phyloP scores from a whole-genome alignment of 805 yeast genomes.

The Vanderwaltozyma verrucispora region DNA sequence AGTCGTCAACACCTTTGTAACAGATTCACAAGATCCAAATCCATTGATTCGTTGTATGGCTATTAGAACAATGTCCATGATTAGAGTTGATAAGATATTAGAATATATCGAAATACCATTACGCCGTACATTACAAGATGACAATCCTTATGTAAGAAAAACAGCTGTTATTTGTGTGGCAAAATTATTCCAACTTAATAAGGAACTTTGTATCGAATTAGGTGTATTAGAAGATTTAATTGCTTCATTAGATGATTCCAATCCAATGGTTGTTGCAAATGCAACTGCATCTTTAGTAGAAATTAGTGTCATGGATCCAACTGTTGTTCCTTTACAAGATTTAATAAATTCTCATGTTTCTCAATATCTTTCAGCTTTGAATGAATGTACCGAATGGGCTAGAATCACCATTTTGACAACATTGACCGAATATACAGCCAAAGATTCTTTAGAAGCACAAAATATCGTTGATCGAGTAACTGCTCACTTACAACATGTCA shows the following conservation, averaged over 20 bases:
- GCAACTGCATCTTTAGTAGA: constrained; percentile 81
- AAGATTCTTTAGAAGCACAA: constrained; percentile 53
- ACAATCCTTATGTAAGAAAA: constrained; percentile 93
- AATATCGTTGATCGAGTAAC: constrained; percentile 82
- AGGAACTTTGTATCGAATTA: constrained; percentile 71
- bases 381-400: constrained; percentile 99
- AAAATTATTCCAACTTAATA: constrained; percentile 78
- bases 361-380: constrained; percentile 70
- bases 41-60: constrained; percentile 95
- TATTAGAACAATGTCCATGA: constrained; percentile 97
- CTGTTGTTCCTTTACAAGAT: constrained; percentile 34
- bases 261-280: constrained; percentile 97
- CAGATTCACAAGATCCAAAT: constrained; percentile 91
- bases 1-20: constrained; percentile 94
- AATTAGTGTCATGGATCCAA: constrained; percentile 58
- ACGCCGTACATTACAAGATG: constrained; percentile 75
- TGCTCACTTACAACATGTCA: constrained; percentile 95
- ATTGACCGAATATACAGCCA: constrained; percentile 57
- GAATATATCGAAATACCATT: constrained; percentile 91
- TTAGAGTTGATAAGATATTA: constrained; percentile 87
- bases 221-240: constrained; percentile 70
- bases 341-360: constrained; percentile 34
- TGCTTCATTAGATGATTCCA: constrained; percentile 66
- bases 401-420: constrained; percentile 82
- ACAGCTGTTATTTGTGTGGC: constrained; percentile 98